Conservation (phyloP, 2,329 filamentous ascomycete species). For the Trematosphaeria pertusa region DNA sequence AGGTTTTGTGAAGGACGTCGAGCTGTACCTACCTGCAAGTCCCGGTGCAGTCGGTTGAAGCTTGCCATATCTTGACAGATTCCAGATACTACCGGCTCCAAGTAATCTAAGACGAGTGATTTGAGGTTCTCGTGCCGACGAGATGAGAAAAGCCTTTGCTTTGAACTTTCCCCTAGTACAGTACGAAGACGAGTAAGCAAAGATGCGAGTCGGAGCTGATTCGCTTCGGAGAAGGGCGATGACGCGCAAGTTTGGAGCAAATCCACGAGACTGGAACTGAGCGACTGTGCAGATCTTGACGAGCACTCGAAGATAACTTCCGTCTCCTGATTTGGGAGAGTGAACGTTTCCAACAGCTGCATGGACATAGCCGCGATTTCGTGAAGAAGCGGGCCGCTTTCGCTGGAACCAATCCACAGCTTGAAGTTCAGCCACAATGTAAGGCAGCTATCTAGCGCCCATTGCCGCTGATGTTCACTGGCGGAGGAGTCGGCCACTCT, state of each 20-base stretch:
- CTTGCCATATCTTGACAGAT: conserved; percentile 27
- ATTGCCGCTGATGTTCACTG: conserved; percentile 28
- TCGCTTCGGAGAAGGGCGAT: conserved; percentile 22
- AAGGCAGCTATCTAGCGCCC: conserved; percentile 33
- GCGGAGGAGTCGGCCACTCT: conserved; percentile 4
- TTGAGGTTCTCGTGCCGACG: conserved; percentile 10
- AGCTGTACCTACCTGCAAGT: conserved; percentile 39
- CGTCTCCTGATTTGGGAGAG: conserved; percentile 8
- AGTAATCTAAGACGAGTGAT: conserved; percentile 15
- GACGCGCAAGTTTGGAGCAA: conserved; percentile 25
- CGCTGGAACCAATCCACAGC: conserved; percentile 23
- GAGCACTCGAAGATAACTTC: conserved; percentile 19
- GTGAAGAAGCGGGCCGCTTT: conserved; percentile 22
- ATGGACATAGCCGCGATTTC: conserved; percentile 31
- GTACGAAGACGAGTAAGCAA: conserved; percentile 28
- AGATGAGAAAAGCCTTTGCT: background rate
- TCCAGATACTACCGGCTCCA: conserved; percentile 25
- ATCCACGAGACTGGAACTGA: conserved; percentile 25
- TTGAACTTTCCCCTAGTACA: conserved; percentile 6
- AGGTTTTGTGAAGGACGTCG: background rate
- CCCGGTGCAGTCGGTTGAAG: conserved; percentile 29
- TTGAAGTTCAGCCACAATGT: conserved; percentile 34
- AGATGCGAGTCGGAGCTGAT: conserved; percentile 34
- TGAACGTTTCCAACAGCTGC: conserved; percentile 27
- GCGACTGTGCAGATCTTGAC: conserved; percentile 26